phyloP scores from a whole-genome alignment of 1,139 yeast species.

The Yamadazyma diddensiae region DNA sequence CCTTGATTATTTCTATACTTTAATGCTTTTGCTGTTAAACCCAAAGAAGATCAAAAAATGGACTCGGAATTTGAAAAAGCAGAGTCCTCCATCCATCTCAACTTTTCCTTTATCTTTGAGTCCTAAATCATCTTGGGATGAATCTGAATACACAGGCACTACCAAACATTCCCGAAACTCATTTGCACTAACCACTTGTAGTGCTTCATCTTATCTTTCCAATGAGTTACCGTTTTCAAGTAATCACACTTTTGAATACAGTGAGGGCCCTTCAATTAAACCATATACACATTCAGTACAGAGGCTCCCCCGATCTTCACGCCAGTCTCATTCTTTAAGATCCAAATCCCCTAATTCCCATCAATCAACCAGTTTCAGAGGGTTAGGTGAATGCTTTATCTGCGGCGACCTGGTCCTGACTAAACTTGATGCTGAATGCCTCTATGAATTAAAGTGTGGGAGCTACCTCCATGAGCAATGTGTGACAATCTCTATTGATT shows the following conservation, averaged over 20 bases:
- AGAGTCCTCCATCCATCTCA: background rate
- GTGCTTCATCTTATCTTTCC: slow-evolving; percentile 4
- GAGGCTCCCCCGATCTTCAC: too few relatives aligned
- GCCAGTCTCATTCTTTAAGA: too few relatives aligned
- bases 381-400: slow-evolving; percentile 25
- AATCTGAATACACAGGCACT: background rate
- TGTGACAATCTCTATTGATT: slow-evolving; percentile 20
- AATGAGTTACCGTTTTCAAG: too few relatives aligned
- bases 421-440: slow-evolving; percentile 30
- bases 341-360: too few relatives aligned
- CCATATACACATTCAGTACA: too few relatives aligned
- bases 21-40: too few relatives aligned
- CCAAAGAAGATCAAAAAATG: too few relatives aligned
- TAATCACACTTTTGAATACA: too few relatives aligned
- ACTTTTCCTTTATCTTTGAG: slow-evolving; percentile 13
- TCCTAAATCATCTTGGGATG: slow-evolving; percentile 9
- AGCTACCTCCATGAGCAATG: slow-evolving; percentile 41
- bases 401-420: slow-evolving; percentile 35
- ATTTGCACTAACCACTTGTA: slow-evolving; percentile 5
- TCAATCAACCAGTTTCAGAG: background rate
- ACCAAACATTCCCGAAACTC: background rate
- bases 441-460: slow-evolving; percentile 36
- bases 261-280: too few relatives aligned
- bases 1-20: too few relatives aligned
- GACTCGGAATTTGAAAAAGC: too few relatives aligned